Conservation (phyloP, 371 early-diverging fungal species). For the Fennellomyces sp. region DNA sequence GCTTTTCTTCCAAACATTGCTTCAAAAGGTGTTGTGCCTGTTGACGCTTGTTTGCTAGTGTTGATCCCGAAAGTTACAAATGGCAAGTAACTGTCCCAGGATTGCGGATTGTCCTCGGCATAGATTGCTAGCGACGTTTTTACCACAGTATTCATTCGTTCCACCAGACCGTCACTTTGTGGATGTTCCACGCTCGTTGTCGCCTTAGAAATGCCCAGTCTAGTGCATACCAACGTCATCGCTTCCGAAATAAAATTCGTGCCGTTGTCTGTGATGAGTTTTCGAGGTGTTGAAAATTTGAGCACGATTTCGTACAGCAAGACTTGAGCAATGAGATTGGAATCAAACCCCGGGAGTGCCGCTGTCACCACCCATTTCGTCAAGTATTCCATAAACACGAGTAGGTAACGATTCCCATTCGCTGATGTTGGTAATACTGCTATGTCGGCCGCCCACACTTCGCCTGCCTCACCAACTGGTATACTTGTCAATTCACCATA, state of each 20-base stretch:
- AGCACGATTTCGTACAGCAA: neutral
- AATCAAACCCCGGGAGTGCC: conserved; percentile 5
- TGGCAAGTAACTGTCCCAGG: conserved; percentile 16
- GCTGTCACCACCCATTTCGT: conserved; percentile 19
- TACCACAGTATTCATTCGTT: conserved; percentile 18
- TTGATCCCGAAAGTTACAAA: conserved; percentile 23
- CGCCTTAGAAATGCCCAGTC: conserved; percentile 8
- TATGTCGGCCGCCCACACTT: conserved; percentile 26
- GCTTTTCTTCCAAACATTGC: conserved; percentile 15
- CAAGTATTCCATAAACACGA: conserved; percentile 23
- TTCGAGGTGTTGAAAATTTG: neutral
- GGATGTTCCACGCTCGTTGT: conserved; percentile 20
- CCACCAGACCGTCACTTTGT: conserved; percentile 19
- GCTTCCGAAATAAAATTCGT: conserved; percentile 13
- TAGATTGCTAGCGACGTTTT: conserved; percentile 11
- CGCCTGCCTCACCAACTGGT: conserved; percentile 1
- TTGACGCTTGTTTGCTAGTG: conserved; percentile 16
- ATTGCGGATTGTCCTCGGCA: neutral
- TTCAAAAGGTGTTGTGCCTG: conserved; percentile 16
- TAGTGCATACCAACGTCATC: conserved; percentile 6
- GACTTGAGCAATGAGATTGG: neutral
- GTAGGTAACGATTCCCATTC: conserved; percentile 16
- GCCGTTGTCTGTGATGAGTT: conserved; percentile 19
- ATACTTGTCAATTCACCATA: neutral
- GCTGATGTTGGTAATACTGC: conserved; percentile 15